These are phyloP conservation scores for Magnusiomyces magnusii DNA, from an alignment of 1,139 yeast genomes.

Conservation along the genomic window DNA sequence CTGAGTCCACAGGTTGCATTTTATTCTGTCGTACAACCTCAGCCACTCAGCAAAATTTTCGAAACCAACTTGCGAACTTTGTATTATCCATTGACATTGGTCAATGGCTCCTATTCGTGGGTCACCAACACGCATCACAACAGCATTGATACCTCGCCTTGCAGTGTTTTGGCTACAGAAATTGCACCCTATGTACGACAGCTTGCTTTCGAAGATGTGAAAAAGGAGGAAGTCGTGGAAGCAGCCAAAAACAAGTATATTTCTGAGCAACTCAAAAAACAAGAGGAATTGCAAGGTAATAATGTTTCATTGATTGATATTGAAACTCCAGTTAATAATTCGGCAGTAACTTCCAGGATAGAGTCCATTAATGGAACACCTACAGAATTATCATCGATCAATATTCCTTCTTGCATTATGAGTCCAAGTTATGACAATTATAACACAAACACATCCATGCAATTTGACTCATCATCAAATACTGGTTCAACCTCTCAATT, in stretches of 20 bases:
- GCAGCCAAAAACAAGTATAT: not conserved
- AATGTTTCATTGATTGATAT: not conserved
- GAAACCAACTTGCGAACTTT: not conserved
- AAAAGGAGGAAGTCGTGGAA: not conserved
- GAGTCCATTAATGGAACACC: not conserved
- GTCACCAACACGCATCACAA: not conserved
- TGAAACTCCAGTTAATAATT: not conserved
- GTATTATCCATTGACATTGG: not conserved
- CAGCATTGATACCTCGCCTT: not conserved
- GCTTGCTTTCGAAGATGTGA: not conserved
- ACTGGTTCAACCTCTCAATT: not conserved
- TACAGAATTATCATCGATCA: not conserved
- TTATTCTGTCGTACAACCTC: not conserved
- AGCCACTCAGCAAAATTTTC: not conserved
- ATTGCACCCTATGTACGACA: slow-evolving; percentile 3
- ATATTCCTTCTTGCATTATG: not conserved
- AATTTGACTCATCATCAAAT: not conserved
- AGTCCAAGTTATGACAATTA: not conserved
- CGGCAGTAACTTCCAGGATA: not conserved
- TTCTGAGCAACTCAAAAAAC: not conserved
- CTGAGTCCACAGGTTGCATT: not conserved
- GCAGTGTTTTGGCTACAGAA: not conserved
- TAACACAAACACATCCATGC: not conserved
- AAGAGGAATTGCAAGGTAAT: not conserved
- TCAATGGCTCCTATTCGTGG: not conserved